A percentile compares a stretch with the other conserved stretches of the same genome.
Evolutionary conservation across 2,329 filamentous ascomycete species (phyloP).

Genomic region (Ilyonectria sp.): DNA sequence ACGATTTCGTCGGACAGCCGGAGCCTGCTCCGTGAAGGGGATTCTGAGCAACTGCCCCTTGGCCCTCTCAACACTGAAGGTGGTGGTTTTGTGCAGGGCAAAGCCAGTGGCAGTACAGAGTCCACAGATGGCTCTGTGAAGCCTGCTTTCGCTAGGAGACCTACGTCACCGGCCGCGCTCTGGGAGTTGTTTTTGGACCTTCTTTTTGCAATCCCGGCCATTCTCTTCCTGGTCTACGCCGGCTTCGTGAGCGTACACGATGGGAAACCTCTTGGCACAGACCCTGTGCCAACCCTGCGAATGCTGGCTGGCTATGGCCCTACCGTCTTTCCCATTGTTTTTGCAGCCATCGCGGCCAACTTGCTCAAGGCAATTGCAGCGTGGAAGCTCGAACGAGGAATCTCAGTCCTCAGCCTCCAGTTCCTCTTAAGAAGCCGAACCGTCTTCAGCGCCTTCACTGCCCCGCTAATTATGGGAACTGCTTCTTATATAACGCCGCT

Average conservation of each 20-base stretch:
- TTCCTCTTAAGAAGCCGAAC: constrained; percentile 30
- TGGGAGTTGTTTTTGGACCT: constrained; percentile 1
- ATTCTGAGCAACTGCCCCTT: neutral
- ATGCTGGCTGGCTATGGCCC: constrained; percentile 2
- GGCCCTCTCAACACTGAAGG: neutral
- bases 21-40: neutral
- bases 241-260: neutral
- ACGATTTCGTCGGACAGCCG: neutral
- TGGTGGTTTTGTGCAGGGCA: neutral
- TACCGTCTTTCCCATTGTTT: constrained; percentile 26
- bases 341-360: constrained; percentile 22
- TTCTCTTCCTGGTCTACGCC: constrained; percentile 5
- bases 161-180: neutral
- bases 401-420: constrained; percentile 30
- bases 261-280: neutral
- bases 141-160: neutral
- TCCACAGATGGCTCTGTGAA: neutral
- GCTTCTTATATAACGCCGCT: constrained; percentile 19
- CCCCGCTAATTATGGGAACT: constrained; percentile 12
- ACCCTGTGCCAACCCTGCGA: neutral
- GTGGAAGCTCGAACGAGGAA: constrained; percentile 28
- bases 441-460: constrained; percentile 26
- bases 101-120: neutral
- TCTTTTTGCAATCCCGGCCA: neutral
- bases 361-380: constrained; percentile 19